These are phyloP conservation scores for Malassezia furfur DNA, from an alignment of 1,284 basidiomycete genomes.

Conservation along the genomic window DNA sequence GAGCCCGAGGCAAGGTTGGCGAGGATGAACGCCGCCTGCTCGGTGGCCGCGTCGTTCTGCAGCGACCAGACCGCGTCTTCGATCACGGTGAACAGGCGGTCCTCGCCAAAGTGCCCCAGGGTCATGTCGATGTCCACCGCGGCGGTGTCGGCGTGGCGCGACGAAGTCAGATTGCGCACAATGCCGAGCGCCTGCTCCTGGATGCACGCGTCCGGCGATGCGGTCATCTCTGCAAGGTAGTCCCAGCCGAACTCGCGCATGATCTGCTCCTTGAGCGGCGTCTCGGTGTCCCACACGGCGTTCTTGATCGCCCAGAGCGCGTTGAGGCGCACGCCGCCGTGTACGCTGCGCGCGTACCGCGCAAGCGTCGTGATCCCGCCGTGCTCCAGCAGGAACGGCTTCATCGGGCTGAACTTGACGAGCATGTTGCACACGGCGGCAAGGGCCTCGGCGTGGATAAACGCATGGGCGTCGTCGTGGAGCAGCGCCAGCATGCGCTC, in stretches of 20 bases:
- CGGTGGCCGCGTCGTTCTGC: slow-evolving; percentile 23
- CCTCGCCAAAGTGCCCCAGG: slow-evolving; percentile 23
- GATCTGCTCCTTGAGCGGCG: slow-evolving; percentile 22
- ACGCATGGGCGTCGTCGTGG: slow-evolving; percentile 22
- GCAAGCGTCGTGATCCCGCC: slow-evolving; percentile 30
- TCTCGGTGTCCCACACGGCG: slow-evolving; percentile 27
- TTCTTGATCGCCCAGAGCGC: slow-evolving; percentile 45
- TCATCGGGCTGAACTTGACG: slow-evolving; percentile 41
- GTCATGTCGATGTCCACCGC: slow-evolving; percentile 26
- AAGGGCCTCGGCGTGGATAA: slow-evolving; percentile 31
- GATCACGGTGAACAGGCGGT: slow-evolving; percentile 23
- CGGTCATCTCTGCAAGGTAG: slow-evolving; percentile 15
- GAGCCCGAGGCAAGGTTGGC: slow-evolving; percentile 40
- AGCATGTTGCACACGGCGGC: slow-evolving; percentile 40
- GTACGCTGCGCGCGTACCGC: slow-evolving; percentile 14
- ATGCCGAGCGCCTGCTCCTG: slow-evolving; percentile 40
- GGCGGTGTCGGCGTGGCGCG: slow-evolving; percentile 3
- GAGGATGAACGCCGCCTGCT: slow-evolving; percentile 34
- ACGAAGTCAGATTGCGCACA: slow-evolving; percentile 31
- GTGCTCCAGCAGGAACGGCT: slow-evolving; percentile 26
- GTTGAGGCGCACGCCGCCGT: slow-evolving; percentile 20
- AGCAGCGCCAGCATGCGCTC: slow-evolving; percentile 29
- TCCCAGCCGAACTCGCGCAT: slow-evolving; percentile 22
- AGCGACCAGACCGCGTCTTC: slow-evolving; percentile 32
- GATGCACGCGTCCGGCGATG: slow-evolving; percentile 17